Base-by-base conservation (phyloP, 2,329 filamentous ascomycete species). In the Alternaria sp. region DNA sequence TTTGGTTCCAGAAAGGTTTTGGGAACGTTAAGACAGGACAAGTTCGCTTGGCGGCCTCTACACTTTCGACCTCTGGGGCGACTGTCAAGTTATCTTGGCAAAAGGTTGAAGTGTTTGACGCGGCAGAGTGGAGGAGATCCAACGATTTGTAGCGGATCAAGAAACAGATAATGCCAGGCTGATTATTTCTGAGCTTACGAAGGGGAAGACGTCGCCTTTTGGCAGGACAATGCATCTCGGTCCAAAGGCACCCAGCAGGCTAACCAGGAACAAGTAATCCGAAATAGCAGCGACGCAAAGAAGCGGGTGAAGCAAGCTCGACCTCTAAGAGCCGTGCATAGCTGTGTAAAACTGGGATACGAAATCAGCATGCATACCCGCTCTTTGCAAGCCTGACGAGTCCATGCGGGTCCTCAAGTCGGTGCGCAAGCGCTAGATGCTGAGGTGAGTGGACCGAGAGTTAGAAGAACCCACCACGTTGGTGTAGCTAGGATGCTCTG, bases 111-210 rank as follows among this genome's bases (percentile, higher is more conserved):
- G 44, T 65, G 62, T 67, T 66, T 71, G 67, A 66, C 62, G 70
- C 70, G 63, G 66, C 68, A 65, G 63, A 71, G 70, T 72, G 72
- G 71, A 67, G 64, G 36, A 63, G 36, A 67, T 51, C 54, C 37
- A 40, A 60, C 65, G 66, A 63, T 57, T 66, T 60, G 57, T 58
- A 44, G 58, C 42, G 45, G 54, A 51, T 37, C 56, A 56, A 45
- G 60, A 59, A 59, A 50, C 44, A 64, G 58, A 53, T 36, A 36
- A 17, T 60, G 31, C 44, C 42, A 41, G 24, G 34, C 28, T 45
- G 63, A 58, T 33, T 40, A 34, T 54, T 54, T 56, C 53, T 56
- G 28, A 49, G 45, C 46, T 48, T 56, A 52, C 61, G 51, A 61
- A 41, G 44, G 50, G 51, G 56, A 59, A 60, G 42, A 46, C 49